Percentiles rank a stretch among this genome's conserved stretches.
Evolutionary conservation across 257 asterid genomes (phyloP).

Genomic region (Ophiorrhiza pumila): DNA sequence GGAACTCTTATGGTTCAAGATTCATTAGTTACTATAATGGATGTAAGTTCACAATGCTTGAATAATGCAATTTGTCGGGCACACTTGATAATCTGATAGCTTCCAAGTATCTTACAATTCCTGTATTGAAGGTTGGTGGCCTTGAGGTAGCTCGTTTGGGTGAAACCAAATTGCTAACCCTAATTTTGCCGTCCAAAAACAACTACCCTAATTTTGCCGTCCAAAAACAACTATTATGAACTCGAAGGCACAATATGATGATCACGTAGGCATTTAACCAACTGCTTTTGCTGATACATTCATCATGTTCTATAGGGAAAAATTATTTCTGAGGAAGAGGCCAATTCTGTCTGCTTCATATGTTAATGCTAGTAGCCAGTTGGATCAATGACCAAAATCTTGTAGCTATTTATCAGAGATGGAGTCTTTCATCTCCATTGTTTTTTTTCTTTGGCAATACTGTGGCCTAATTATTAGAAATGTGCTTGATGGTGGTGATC

Average conservation of each 20-base stretch:
- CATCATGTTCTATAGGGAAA: background rate
- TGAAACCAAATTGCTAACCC: background rate
- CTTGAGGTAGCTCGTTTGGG: background rate
- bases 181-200: background rate
- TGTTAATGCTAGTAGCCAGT: background rate
- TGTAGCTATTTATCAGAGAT: no score
- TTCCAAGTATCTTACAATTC: background rate
- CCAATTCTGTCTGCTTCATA: background rate
- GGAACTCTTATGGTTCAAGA: slow-evolving; percentile 83
- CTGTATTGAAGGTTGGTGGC: background rate
- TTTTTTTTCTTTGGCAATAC: background rate
- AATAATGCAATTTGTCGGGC: background rate
- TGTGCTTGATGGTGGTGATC: background rate
- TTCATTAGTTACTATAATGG: slow-evolving; percentile 79
- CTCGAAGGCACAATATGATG: no score
- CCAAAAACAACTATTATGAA: background rate
- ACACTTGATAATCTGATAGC: background rate
- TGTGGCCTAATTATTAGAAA: background rate
- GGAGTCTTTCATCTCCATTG: no score
- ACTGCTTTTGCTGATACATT: background rate
- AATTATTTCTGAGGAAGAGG: background rate
- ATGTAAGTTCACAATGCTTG: slow-evolving; percentile 48
- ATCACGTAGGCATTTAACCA: no score
- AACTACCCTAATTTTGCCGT: background rate
- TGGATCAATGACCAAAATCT: background rate